These are phyloP conservation scores for Citrus sinensis DNA, from an alignment of 345 rosid species.

Conservation along the genomic window DNA sequence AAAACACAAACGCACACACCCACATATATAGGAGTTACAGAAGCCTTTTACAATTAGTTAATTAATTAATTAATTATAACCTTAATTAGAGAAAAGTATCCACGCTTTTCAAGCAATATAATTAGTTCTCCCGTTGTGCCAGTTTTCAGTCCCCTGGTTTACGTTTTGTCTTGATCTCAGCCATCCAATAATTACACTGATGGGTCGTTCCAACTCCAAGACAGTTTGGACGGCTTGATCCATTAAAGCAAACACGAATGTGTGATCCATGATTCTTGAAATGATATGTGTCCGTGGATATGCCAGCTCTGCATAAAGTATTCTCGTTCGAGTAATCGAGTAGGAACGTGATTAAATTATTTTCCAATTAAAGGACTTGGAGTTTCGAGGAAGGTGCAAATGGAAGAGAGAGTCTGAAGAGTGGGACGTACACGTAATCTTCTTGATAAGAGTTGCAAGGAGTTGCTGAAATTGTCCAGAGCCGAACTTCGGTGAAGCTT, in stretches of 20 bases:
- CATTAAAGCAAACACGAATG: background rate
- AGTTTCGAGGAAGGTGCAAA: slow-evolving; percentile 48
- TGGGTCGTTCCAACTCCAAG: background rate
- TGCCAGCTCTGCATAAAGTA: background rate
- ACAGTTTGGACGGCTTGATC: slow-evolving; percentile 11
- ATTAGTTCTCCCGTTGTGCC: too few relatives aligned
- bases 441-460: background rate
- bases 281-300: background rate
- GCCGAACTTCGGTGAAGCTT: slow-evolving; percentile 42
- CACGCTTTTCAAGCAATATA: too few relatives aligned
- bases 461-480: slow-evolving; percentile 13
- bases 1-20: too few relatives aligned
- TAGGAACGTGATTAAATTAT: background rate
- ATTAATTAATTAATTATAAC: too few relatives aligned
- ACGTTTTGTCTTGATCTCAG: background rate
- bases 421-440: background rate
- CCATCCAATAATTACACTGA: background rate
- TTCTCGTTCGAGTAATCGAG: background rate
- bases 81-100: too few relatives aligned
- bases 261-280: background rate
- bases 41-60: too few relatives aligned
- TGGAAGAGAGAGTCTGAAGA: background rate
- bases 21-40: too few relatives aligned
- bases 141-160: too few relatives aligned
- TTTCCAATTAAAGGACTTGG: background rate